A percentile compares a stretch with the other conserved stretches of the same genome.
These are phyloP conservation scores for Mycena capillaripes DNA, from an alignment of 768 basidiomycete species.

Conservation along the genomic window DNA sequence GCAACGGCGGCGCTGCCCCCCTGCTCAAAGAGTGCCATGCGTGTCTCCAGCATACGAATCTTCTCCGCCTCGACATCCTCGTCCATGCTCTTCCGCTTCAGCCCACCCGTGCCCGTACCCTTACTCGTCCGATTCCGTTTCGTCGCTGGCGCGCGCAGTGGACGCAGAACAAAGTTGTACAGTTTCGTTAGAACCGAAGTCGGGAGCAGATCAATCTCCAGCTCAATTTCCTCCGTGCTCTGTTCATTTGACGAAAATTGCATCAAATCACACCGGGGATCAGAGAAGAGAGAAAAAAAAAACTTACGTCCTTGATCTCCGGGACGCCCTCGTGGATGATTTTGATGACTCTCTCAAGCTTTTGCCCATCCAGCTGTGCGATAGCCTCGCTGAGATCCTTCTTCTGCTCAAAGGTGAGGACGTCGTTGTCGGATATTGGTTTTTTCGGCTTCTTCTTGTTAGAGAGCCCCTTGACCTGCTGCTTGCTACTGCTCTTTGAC, in stretches of 20 bases:
- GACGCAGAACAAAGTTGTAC: constrained; percentile 95
- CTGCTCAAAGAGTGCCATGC: constrained; percentile 87
- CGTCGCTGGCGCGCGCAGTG: constrained; percentile 75
- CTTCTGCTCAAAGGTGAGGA: constrained; percentile 96
- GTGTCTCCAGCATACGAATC: constrained; percentile 91
- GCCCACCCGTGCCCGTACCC: constrained; percentile 89
- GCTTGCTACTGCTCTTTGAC: constrained; percentile 70
- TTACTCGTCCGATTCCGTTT: constrained; percentile 79
- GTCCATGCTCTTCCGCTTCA: constrained; percentile 97
- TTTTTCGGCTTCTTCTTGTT: constrained; percentile 74
- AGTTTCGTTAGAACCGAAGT: constrained; percentile 89
- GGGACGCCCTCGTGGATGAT: constrained; percentile 97
- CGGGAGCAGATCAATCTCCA: constrained; percentile 96
- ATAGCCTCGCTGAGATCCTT: constrained; percentile 98
- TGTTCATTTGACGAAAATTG: constrained; percentile 48
- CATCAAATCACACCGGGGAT: constrained; percentile 34
- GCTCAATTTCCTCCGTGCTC: constrained; percentile 98
- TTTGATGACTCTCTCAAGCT: constrained; percentile 91
- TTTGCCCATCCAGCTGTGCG: constrained; percentile 82
- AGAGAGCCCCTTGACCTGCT: constrained; percentile 60
- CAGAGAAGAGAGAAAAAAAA: constrained; percentile 26
- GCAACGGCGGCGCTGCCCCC: constrained; percentile 56
- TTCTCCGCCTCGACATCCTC: constrained; percentile 97
- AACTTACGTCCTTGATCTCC: constrained; percentile 90
- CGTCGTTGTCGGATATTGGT: constrained; percentile 80